Evolutionary conservation across 306 rosid species (phyloP).

Genomic region (Quercus wislizeni): DNA sequence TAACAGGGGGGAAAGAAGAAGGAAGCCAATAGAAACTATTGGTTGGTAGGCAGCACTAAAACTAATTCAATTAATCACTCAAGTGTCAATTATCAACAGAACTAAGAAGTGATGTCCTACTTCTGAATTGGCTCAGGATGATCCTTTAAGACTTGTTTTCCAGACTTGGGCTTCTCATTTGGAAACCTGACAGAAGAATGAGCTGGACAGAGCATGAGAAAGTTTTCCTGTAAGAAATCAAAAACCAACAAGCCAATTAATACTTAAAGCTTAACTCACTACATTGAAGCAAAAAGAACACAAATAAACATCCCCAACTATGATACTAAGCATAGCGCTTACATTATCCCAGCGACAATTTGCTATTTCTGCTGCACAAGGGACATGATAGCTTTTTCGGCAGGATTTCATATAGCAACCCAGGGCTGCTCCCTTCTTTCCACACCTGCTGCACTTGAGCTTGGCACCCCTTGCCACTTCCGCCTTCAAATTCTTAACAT

Average conservation of each 20-base stretch:
- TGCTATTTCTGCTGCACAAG: constrained; percentile 74
- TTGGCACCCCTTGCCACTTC: constrained; percentile 89
- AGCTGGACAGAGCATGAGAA: constrained; percentile 75
- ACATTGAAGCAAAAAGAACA: background rate
- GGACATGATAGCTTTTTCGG: constrained; percentile 74
- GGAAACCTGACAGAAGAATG: constrained; percentile 71
- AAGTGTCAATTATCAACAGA: background rate
- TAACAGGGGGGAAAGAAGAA: background rate
- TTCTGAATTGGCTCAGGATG: constrained; percentile 19
- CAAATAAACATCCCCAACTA: background rate
- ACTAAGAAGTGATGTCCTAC: constrained; percentile 18
- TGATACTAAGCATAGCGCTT: background rate
- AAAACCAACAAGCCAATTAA: constrained; percentile 7
- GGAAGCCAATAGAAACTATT: background rate
- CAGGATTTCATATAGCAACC: constrained; percentile 88
- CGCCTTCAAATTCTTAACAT: constrained; percentile 60
- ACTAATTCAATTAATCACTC: background rate
- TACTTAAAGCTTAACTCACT: constrained; percentile 10
- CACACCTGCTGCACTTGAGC: constrained; percentile 78
- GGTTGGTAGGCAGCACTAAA: background rate
- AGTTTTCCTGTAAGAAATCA: constrained; percentile 54
- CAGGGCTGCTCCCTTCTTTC: constrained; percentile 88
- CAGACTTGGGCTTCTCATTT: constrained; percentile 47
- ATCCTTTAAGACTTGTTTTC: constrained; percentile 28
- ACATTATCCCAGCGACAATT: constrained; percentile 81